These are phyloP conservation scores for Aureobasidium uvarum DNA, from an alignment of 2,329 filamentous ascomycete genomes.

Conservation along the genomic window DNA sequence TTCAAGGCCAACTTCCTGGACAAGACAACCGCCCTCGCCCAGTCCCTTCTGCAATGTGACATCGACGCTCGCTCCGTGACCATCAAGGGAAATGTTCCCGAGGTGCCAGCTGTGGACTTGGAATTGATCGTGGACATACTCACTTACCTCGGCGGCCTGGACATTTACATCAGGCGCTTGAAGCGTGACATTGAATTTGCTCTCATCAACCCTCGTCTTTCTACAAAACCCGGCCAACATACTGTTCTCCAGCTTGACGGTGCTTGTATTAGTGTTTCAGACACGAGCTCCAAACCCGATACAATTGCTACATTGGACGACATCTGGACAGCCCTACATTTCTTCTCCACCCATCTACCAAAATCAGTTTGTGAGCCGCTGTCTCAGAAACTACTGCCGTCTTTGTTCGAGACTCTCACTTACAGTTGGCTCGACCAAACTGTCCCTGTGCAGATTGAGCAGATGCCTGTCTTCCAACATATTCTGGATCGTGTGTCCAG, in stretches of 20 bases:
- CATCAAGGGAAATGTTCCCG: conserved; percentile 52
- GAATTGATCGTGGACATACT: conserved; percentile 24
- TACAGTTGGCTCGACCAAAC: conserved; percentile 70
- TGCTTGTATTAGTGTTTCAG: conserved; percentile 33
- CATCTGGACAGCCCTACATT: conserved; percentile 49
- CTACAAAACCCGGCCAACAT: conserved; percentile 29
- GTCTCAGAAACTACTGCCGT: conserved; percentile 67
- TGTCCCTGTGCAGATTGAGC: conserved; percentile 71
- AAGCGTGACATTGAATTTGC: conserved; percentile 37
- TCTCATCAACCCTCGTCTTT: conserved; percentile 35
- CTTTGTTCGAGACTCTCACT: conserved; percentile 66
- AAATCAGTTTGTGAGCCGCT: conserved; percentile 53
- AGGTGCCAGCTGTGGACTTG: conserved; percentile 30
- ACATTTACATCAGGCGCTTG: conserved; percentile 27
- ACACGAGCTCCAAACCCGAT: conserved; percentile 7
- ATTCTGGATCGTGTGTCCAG: conserved; percentile 62
- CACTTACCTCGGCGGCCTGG: conserved; percentile 32
- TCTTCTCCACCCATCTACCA: conserved; percentile 53
- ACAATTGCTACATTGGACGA: conserved; percentile 44
- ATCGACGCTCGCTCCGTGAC: conserved; percentile 54
- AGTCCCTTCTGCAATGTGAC: conserved; percentile 63
- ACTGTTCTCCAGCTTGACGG: conserved; percentile 30
- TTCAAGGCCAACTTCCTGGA: conserved; percentile 40
- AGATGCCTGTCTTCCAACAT: conserved; percentile 68
- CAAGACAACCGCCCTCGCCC: conserved; percentile 69